These are phyloP conservation scores for Actinomucor elegans DNA, from an alignment of 371 early-diverging fungal species.

Conservation along the genomic window DNA sequence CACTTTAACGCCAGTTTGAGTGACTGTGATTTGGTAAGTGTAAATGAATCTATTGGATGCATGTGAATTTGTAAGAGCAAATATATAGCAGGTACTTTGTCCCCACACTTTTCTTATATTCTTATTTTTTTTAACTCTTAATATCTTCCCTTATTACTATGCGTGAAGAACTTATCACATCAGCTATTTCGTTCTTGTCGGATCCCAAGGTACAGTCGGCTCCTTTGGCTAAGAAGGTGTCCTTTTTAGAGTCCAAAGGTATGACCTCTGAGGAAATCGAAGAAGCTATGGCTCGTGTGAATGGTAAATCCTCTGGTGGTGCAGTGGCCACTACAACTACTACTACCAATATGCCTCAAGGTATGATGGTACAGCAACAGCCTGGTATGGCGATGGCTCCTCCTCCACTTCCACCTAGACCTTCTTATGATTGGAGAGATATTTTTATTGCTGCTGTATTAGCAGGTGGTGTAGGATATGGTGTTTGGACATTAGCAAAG, in stretches of 20 bases:
- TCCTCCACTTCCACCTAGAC: constrained; percentile 71
- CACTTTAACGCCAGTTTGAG: too few relatives aligned
- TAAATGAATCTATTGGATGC: too few relatives aligned
- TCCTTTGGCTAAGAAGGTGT: constrained; percentile 85
- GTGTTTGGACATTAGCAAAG: constrained; percentile 77
- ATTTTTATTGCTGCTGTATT: constrained; percentile 87
- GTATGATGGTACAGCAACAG: constrained; percentile 16
- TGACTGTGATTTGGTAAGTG: too few relatives aligned
- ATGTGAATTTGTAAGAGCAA: too few relatives aligned
- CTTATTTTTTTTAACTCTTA: too few relatives aligned
- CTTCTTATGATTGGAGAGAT: constrained; percentile 89
- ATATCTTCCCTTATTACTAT: too few relatives aligned
- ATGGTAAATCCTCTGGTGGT: constrained; percentile 35
- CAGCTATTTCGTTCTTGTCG: constrained; percentile 88
- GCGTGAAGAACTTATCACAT: constrained; percentile 81
- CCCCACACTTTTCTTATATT: too few relatives aligned
- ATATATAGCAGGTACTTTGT: too few relatives aligned
- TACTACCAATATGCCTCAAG: constrained; percentile 4
- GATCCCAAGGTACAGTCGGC: constrained; percentile 92
- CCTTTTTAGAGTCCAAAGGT: constrained; percentile 95
- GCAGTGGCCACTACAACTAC: constrained; percentile 21
- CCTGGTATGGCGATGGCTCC: constrained; percentile 36
- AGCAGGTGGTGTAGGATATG: constrained; percentile 86
- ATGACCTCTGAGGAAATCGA: constrained; percentile 91
- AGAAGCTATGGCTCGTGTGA: constrained; percentile 77